A percentile compares a stretch with the other conserved stretches of the same genome.
These are phyloP conservation scores for Gossypium thurberi DNA, from an alignment of 345 rosid species.

Conservation along the genomic window DNA sequence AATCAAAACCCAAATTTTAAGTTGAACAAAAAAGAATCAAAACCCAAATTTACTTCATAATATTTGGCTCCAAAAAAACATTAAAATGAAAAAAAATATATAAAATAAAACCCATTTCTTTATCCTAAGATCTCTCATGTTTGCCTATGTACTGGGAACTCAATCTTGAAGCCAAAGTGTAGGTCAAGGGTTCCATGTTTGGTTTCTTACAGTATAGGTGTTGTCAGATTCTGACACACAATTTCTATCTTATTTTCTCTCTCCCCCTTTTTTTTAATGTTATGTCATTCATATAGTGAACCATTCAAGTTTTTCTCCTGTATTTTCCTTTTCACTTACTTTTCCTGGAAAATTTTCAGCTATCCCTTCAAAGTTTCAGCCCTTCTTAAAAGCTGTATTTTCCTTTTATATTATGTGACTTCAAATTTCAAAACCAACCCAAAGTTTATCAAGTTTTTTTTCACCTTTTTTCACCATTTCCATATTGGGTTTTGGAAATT, in stretches of 20 bases:
- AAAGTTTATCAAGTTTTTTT: constrained; percentile 13
- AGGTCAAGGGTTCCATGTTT: constrained; percentile 14
- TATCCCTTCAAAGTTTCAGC: not conserved
- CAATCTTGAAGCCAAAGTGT: constrained; percentile 16
- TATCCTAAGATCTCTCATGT: not conserved
- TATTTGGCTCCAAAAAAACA: too few species aligned
- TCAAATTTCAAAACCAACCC: constrained; percentile 16
- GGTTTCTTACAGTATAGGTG: not conserved
- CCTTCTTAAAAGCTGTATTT: not conserved
- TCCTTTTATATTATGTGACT: not conserved
- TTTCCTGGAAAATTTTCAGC: constrained; percentile 20
- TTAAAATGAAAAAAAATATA: too few species aligned
- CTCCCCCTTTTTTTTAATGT: not conserved
- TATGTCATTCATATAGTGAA: constrained; percentile 16
- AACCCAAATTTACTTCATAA: not conserved
- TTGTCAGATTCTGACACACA: constrained; percentile 26
- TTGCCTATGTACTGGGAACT: not conserved
- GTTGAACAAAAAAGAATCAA: not conserved
- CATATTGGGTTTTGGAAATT: constrained; percentile 12
- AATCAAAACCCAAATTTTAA: not conserved
- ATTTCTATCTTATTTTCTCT: not conserved
- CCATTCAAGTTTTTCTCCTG: constrained; percentile 16
- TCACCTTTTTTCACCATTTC: constrained; percentile 7
- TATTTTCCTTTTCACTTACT: not conserved
- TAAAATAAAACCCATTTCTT: not conserved